Conservation (phyloP, 2,329 filamentous ascomycete species). For the Pseudogymnoascus sp. region DNA sequence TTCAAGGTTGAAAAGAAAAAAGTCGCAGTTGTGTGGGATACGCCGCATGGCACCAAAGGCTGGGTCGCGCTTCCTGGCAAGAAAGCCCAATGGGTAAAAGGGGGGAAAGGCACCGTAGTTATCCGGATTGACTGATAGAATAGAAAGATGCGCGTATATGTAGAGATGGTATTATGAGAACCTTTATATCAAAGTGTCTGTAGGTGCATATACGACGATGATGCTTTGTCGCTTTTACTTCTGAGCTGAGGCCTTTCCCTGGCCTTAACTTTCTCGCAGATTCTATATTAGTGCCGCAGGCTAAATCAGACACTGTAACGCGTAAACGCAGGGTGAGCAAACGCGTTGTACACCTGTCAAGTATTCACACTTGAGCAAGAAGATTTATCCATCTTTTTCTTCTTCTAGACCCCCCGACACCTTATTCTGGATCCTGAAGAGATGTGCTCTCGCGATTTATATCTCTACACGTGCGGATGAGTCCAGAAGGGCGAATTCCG, state of each 20-base stretch:
- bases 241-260: not conserved
- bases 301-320: not conserved
- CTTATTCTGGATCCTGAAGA: not conserved
- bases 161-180: not conserved
- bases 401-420: too few species aligned
- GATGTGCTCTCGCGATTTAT: not conserved
- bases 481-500: not conserved
- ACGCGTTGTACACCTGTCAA: not conserved
- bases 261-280: not conserved
- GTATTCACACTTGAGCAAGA: not conserved
- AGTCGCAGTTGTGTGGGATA: not conserved
- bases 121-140: not conserved
- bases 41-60: not conserved
- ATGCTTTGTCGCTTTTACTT: not conserved
- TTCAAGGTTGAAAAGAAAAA: constrained; percentile 23
- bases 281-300: not conserved
- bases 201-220: not conserved
- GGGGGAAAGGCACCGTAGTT: not conserved
- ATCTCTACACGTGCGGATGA: not conserved
- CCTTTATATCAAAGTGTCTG: not conserved
- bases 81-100: not conserved
- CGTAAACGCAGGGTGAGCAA: not conserved
- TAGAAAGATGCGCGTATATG: not conserved
- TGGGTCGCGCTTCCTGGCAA: not conserved
- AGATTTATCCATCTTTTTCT: not conserved